phyloP scores from a whole-genome alignment of 257 asterid species.

The Solanum arcanum region DNA sequence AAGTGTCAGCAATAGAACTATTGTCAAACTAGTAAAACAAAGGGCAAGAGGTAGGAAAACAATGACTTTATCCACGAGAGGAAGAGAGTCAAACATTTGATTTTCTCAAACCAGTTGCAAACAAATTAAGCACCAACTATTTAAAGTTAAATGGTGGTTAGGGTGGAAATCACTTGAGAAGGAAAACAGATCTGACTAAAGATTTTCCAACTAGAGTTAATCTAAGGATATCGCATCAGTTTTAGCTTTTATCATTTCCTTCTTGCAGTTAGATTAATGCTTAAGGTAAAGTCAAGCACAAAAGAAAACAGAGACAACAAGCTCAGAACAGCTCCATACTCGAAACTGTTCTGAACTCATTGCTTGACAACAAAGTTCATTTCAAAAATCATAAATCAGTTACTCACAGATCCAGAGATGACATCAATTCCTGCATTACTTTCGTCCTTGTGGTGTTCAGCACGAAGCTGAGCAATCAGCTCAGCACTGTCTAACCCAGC shows the following conservation, averaged over 20 bases:
- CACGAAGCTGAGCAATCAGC: conserved; percentile 86
- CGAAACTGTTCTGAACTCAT: neutral
- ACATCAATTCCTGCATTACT: conserved; percentile 84
- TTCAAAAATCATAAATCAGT: neutral
- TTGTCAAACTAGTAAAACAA: neutral
- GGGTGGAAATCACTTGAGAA: neutral
- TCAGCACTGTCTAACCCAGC: conserved; percentile 98
- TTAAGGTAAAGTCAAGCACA: neutral
- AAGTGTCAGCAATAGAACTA: neutral
- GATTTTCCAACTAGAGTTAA: neutral
- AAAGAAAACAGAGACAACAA: neutral
- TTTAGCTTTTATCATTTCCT: neutral
- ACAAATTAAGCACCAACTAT: neutral
- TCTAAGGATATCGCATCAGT: neutral
- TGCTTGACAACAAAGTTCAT: neutral
- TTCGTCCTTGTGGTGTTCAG: conserved; percentile 83
- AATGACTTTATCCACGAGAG: neutral
- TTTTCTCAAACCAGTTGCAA: neutral
- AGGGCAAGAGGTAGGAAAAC: neutral
- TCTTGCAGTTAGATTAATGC: neutral
- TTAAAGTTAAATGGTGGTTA: neutral
- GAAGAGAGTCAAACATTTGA: neutral
- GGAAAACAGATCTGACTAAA: neutral
- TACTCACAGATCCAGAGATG: conserved; percentile 81
- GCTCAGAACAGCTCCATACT: neutral